A percentile compares a stretch with the other conserved stretches of the same genome.
Conservation (phyloP, 2,329 filamentous ascomycete species). For the Hypoxylon sp. region DNA sequence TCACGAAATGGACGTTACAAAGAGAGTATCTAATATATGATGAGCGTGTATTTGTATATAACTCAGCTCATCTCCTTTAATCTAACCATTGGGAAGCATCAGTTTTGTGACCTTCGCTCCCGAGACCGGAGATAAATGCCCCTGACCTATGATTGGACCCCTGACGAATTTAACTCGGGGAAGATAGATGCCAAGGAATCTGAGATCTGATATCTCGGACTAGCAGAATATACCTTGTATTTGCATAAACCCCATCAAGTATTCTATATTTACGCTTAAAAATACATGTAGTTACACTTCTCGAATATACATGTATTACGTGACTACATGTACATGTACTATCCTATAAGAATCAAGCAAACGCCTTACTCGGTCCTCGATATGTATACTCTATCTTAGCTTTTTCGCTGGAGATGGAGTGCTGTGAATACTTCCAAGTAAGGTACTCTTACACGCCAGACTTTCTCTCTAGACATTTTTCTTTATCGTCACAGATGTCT, state of each 20-base stretch:
- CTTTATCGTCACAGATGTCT: no score
- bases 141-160: conserved; percentile 16
- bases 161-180: conserved; percentile 17
- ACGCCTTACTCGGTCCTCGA: no score
- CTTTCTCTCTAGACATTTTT: no score
- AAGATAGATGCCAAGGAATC: conserved; percentile 13
- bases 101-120: conserved; percentile 31
- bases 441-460: no score
- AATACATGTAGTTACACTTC: no score
- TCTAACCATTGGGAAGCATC: conserved; percentile 16
- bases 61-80: conserved; percentile 25
- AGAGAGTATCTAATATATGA: conserved; percentile 25
- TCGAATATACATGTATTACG: no score
- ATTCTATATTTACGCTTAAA: background rate
- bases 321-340: no score
- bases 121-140: conserved; percentile 37
- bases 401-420: no score
- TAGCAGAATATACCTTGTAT: background rate
- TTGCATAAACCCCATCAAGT: background rate
- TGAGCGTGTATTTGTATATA: conserved; percentile 21
- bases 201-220: conserved; percentile 9
- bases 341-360: no score
- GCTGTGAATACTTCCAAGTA: no score
- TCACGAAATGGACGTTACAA: conserved; percentile 19
- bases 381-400: no score